Base-by-base conservation (phyloP, 2,329 filamentous ascomycete species). In the Dactylonectria estremocensis region DNA sequence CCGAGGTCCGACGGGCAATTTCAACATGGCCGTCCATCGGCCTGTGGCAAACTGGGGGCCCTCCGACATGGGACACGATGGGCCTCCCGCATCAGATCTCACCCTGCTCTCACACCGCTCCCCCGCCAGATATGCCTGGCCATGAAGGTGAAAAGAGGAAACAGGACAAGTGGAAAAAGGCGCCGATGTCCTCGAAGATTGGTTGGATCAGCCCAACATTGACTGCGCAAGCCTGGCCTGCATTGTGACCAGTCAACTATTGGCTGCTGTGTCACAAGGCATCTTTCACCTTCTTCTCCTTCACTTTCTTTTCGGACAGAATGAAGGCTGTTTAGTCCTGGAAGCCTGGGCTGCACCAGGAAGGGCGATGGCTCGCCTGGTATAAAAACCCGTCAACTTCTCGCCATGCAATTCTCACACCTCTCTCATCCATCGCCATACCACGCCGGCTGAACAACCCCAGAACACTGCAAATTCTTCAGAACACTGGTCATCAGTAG, bases 21-120 rank as follows among this genome's bases (percentile, higher is more conserved):
- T 8, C 22, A 57, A 11, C n/a, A 4, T 13, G 31, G 22, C n/a
- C 14, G 14, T 16, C 2, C 13, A 9, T 13, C 16, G n/a, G 9
- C 7, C 24, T 45, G 24, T 20, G 22, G 52, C 24, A 20, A 31
- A 10, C 13, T 16, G 24, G 24, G 24, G n/a, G 9, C 7, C 24
- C n/a, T 20, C n/a, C 52, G 18, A 20, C 31, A 10, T 10, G 20
- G 22, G 35, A 46, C 5, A 7, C 22, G 49, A 55, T 46, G 18
- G 65, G 65, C 60, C 65, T 67, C 65, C 43, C n/a, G 22, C 48
- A 9, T 49, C 8, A 37, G 37, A 49, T 56, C 65, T 46, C 46
- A 37, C 16, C n/a, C 20, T 53, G n/a, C 43, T 28, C 45, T 20
- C 48, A 45, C 37, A 13, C 20, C 3, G 55, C 54, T 64, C 48